These are phyloP conservation scores for Phascolomyces articulosus DNA, from an alignment of 371 early-diverging fungal genomes.

Conservation along the genomic window DNA sequence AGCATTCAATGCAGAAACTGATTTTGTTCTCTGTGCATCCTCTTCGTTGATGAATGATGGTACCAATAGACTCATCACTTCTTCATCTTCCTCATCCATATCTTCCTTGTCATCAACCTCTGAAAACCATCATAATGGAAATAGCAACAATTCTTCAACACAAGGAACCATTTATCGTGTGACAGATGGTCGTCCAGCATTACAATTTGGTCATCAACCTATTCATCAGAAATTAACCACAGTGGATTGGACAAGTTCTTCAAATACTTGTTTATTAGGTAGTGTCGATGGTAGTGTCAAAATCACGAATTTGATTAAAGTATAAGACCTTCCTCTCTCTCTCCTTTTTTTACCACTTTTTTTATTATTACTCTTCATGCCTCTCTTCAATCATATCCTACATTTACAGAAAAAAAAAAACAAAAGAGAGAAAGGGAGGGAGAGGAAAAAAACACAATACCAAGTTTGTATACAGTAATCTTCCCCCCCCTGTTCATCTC, in stretches of 20 bases:
- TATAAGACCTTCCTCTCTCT: conserved; percentile 22
- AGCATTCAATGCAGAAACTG: conserved; percentile 51
- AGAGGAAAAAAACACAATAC: too few species aligned
- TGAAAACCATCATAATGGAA: background rate
- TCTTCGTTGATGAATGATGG: conserved; percentile 4
- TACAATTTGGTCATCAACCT: conserved; percentile 50
- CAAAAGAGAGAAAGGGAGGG: too few species aligned
- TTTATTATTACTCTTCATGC: too few species aligned
- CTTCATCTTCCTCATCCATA: conserved; percentile 14
- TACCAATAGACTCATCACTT: background rate
- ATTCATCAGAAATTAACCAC: conserved; percentile 46
- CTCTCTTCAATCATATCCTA: too few species aligned
- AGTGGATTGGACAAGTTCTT: conserved; percentile 62
- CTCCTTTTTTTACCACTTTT: too few species aligned
- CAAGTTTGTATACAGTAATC: too few species aligned
- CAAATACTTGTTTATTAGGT: conserved; percentile 59
- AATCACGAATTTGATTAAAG: conserved; percentile 57
- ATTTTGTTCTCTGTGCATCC: conserved; percentile 45
- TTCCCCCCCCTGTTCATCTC: too few species aligned
- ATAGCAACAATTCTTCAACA: conserved; percentile 7
- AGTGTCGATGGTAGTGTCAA: conserved; percentile 60
- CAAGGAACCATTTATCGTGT: conserved; percentile 39
- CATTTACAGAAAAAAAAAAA: background rate
- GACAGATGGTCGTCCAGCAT: conserved; percentile 40
- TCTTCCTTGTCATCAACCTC: conserved; percentile 15